phyloP scores from a whole-genome alignment of 768 basidiomycete genomes.

The Crassisporium funariophilum region DNA sequence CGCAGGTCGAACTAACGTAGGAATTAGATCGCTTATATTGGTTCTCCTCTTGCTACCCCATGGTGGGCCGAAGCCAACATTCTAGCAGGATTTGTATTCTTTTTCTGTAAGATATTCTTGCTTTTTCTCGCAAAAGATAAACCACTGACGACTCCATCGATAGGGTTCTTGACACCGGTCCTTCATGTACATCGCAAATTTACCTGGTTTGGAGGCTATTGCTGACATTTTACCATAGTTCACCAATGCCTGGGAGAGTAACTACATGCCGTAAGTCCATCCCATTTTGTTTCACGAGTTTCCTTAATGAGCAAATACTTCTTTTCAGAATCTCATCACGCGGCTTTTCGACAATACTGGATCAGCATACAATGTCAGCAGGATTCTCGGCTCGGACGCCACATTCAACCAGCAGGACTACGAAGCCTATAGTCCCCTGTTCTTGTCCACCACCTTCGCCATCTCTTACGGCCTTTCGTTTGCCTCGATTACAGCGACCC shows the following conservation, averaged over 20 bases:
- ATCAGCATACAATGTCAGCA: conserved; percentile 53
- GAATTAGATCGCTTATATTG: conserved; percentile 68
- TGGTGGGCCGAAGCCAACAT: conserved; percentile 86
- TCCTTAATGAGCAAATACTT: conserved; percentile 6
- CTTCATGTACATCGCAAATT: conserved; percentile 47
- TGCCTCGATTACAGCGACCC: conserved; percentile 74
- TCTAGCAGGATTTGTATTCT: conserved; percentile 59
- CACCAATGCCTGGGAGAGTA: conserved; percentile 62
- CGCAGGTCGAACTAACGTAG: no score
- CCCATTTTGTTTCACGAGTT: neutral
- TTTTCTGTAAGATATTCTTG: conserved; percentile 53
- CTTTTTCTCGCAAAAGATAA: neutral
- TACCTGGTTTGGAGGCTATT: conserved; percentile 1
- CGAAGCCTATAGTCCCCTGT: conserved; percentile 60
- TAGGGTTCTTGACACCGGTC: conserved; percentile 60
- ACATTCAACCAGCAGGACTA: conserved; percentile 61
- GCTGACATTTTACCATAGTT: conserved; percentile 36
- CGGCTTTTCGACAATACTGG: conserved; percentile 66
- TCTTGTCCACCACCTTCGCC: conserved; percentile 73
- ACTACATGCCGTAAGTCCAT: conserved; percentile 53
- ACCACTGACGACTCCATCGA: neutral
- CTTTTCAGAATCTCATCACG: conserved; percentile 55
- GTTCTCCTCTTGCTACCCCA: conserved; percentile 73
- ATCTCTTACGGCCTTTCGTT: conserved; percentile 83
- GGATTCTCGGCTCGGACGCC: conserved; percentile 53